Base-by-base conservation (phyloP, 805 yeast genomes). In the Kockiozyma suomiensis region DNA sequence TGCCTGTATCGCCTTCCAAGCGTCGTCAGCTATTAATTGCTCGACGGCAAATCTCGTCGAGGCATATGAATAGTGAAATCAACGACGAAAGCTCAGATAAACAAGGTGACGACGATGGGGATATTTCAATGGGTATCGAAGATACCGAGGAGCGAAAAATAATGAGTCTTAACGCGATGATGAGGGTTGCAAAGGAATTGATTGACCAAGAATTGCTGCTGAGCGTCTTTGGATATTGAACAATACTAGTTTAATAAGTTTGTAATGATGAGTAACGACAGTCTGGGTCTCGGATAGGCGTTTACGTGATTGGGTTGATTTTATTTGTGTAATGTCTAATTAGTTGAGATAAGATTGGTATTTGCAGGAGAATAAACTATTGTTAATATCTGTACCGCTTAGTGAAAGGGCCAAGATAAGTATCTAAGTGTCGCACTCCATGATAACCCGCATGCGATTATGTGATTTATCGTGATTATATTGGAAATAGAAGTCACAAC, bases 121-220 rank as follows among this genome's bases (percentile, higher is more conserved):
- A 49, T 49, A 25, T 37, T 13, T 35, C 43, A 23, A 49, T 49
- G 52, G 43, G 32, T 21, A 19, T 49, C 43, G 52, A 47, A 32
- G 50, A n/a, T 13, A 3, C 42, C 15, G 52, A 49, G 2, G 42
- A 35, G 33, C 42, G 52, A 6, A 47, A 23, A 21, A 37, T 37
- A 10, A 32, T 33, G 4, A 35, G 43, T 15, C 4, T 6, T n/a
- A 21, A 35, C 21, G 52, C 52, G 13, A 49, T 49, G 52, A 23
- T 38, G 35, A n/a, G 23, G 43, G 46, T 50, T 15, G 4, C 45
- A 32, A 12, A 25, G 15, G 54, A 50, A 46, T 26, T 50, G 19
- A 2, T 40, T 4, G 54, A 50, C 19, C 46, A 37, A 23, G 54
- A 50, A 3, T 4, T 50, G 37, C 10, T 50, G 46, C 17, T 50